These are phyloP conservation scores for Hyphopichia pseudoburtonii DNA, from an alignment of 1,139 yeast genomes.

Conservation along the genomic window DNA sequence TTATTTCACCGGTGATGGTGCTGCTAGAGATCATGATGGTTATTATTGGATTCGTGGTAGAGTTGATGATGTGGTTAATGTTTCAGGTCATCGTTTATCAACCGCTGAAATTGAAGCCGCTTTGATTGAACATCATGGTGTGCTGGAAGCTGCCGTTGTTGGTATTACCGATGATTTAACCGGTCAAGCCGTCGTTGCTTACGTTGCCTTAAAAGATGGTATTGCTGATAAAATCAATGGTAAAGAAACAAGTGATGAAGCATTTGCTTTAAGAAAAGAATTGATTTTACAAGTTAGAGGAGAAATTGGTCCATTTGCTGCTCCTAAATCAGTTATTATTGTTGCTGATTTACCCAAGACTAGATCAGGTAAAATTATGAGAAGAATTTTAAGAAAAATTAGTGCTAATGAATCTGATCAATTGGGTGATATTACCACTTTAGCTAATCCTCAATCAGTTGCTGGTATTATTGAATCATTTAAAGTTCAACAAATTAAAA, in stretches of 20 bases:
- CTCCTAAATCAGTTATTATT: slow-evolving; percentile 87
- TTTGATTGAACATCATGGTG: slow-evolving; percentile 72
- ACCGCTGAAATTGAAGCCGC: slow-evolving; percentile 98
- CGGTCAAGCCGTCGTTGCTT: slow-evolving; percentile 96
- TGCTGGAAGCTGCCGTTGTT: slow-evolving; percentile 92
- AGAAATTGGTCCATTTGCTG: slow-evolving; percentile 97
- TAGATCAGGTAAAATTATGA: slow-evolving; percentile 97
- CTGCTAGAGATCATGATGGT: slow-evolving; percentile 96
- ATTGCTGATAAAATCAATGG: slow-evolving; percentile 39
- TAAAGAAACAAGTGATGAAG: slow-evolving; percentile 49
- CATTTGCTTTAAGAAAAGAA: slow-evolving; percentile 71
- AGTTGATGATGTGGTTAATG: slow-evolving; percentile 98
- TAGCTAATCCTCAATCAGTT: slow-evolving; percentile 85
- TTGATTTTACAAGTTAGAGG: slow-evolving; percentile 86
- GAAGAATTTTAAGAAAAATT: slow-evolving; percentile 93
- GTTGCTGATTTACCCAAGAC: slow-evolving; percentile 96
- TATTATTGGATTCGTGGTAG: slow-evolving; percentile 98
- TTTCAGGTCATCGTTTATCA: slow-evolving; percentile 94
- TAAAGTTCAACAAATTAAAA: slow-evolving; percentile 48
- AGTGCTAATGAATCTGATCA: slow-evolving; percentile 88
- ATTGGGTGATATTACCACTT: slow-evolving; percentile 89
- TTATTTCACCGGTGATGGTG: slow-evolving; percentile 99
- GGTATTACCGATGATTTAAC: slow-evolving; percentile 94
- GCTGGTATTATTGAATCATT: slow-evolving; percentile 65
- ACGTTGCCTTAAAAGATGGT: slow-evolving; percentile 77